Evolutionary conservation across 2,329 filamentous ascomycete genomes (phyloP), one percentile per base, ranked within the genome.

Genomic region (Aspergillus alliaceus): DNA sequence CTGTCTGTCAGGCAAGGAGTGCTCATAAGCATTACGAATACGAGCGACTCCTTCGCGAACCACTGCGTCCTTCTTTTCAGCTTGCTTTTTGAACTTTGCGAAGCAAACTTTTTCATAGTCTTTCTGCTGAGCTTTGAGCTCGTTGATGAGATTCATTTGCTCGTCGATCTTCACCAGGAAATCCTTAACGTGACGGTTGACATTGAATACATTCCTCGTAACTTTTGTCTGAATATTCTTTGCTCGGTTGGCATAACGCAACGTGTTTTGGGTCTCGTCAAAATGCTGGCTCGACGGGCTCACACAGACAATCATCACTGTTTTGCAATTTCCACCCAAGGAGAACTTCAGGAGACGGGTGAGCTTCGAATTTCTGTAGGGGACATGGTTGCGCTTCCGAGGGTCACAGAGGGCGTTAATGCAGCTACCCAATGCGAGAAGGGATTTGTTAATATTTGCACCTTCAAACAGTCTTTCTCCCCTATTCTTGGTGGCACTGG

Each of bases 221-320:
- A 97, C 92, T 82, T 99, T 99, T 58, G 95, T 99, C 79, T 98
- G 96, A 71, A 99, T 99, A 70, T 99, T 99, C 84, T 99, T 99
- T 58, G 95, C 95, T 65, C 95, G 85, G 75, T 99, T 98, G 50
- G 95, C 95, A 70, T 99, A 99, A 67, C 96, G 90, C 18, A 99
- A 82, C 0, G 95, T 99, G 75, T 99, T 99, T 69, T 99, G 95
- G 0, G 93, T 97, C 77, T 99, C 95, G 74, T 99, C 95, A 67
- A 95, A 99, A 76, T 99, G 95, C 5, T 90, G 90, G 69, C 95
- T 98, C 1, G 92, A 97, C 1, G 95, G 95, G 66, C 93, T 97
- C 53, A 99, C 91, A 69, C 95, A 99, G 25, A 99, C 95, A 73
- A 99, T 98, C 95, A 99, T 99, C 72, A 99, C 95, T 0, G 95